Evolutionary conservation across 192 early-diverging fungal genomes (phyloP).

Genomic region (Podila horticola): DNA sequence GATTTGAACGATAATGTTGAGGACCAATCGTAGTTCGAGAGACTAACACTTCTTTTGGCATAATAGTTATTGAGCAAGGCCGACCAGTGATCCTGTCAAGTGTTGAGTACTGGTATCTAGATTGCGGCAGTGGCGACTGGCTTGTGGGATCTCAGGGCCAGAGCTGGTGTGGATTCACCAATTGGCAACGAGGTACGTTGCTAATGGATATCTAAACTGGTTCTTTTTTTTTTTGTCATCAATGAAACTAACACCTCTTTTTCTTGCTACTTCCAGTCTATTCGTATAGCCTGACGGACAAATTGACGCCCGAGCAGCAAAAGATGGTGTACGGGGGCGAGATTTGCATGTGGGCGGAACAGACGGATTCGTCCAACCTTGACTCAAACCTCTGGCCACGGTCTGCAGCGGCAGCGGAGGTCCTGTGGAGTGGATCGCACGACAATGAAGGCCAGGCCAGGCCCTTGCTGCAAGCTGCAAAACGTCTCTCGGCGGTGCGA

Average conservation of each 20-base stretch:
- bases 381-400: slow-evolving; percentile 81
- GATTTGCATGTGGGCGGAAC: slow-evolving; percentile 79
- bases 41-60: slow-evolving; percentile 51
- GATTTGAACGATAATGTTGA: neutral
- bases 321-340: slow-evolving; percentile 62
- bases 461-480: slow-evolving; percentile 67
- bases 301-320: slow-evolving; percentile 23
- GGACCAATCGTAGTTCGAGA: neutral
- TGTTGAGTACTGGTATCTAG: slow-evolving; percentile 78
- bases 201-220: neutral
- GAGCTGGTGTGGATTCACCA: slow-evolving; percentile 45
- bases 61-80: slow-evolving; percentile 68
- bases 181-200: slow-evolving; percentile 34
- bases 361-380: slow-evolving; percentile 68
- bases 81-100: slow-evolving; percentile 74
- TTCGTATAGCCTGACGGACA: slow-evolving; percentile 35
- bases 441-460: slow-evolving; percentile 62
- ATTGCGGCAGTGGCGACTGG: slow-evolving; percentile 85
- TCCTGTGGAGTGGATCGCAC: slow-evolving; percentile 69
- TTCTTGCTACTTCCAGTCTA: slow-evolving; percentile 17
- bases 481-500: slow-evolving; percentile 73
- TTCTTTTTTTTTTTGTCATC: no score
- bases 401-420: slow-evolving; percentile 75
- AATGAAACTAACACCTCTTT: neutral
- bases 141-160: slow-evolving; percentile 37